Conservation (phyloP, 192 early-diverging fungal species). For the Powellomyces hirtus region DNA sequence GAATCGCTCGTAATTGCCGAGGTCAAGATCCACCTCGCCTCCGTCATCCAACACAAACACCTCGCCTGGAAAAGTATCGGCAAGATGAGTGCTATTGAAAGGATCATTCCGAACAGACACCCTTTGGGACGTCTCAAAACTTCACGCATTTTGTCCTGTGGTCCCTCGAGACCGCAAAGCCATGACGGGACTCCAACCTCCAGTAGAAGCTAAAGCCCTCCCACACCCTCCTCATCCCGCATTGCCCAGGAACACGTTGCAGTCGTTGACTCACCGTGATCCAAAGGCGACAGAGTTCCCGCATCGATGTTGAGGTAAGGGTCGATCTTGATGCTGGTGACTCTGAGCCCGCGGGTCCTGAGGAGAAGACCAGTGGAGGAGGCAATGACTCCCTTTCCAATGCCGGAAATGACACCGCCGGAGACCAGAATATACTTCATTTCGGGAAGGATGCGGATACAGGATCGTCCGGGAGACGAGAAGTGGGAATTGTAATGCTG, state of each 20-base stretch:
- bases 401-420: conserved; percentile 98
- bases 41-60: conserved; percentile 99
- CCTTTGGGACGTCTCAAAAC: too few species aligned
- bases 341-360: conserved; percentile 85
- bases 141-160: too few species aligned
- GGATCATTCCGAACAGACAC: too few species aligned
- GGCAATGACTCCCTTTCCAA: conserved; percentile 99
- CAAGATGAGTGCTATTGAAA: too few species aligned
- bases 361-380: conserved; percentile 94
- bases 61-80: conserved; percentile 79
- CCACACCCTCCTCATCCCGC: neutral
- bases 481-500: too few species aligned
- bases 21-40: conserved; percentile 97
- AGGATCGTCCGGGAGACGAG: too few species aligned
- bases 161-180: neutral
- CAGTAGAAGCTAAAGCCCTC: neutral
- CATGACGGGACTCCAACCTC: neutral
- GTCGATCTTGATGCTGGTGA: conserved; percentile 99
- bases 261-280: conserved; percentile 79
- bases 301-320: conserved; percentile 99
- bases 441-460: too few species aligned
- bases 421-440: conserved; percentile 95
- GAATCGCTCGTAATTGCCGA: conserved; percentile 99
- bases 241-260: too few species aligned
- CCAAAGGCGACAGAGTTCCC: conserved; percentile 92